Evolutionary conservation across 2,329 filamentous ascomycete species (phyloP), one percentile per base, ranked within the genome.

Genomic region (Fusarium torreyae): DNA sequence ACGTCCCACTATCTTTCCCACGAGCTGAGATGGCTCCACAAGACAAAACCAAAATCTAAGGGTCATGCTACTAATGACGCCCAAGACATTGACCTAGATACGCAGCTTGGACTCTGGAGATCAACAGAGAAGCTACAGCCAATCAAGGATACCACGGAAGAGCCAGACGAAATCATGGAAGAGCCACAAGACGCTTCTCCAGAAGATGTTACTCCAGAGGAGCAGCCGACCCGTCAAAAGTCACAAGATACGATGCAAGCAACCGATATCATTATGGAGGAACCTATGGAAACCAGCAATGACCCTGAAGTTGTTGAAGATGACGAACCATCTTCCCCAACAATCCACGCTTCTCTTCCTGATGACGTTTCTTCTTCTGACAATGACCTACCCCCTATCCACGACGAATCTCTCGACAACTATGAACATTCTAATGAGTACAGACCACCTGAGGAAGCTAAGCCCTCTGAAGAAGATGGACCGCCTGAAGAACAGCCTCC

Each of bases 21-120:
- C 10, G 65, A 73, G 26, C 45, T 74, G 8, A 69, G 44, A 43
- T 72, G 57, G 68, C 66, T 67, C 15, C 63, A 54, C 36, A 67
- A 59, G 39, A 67, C 59, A 38, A 61, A 49, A 6, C 62, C 59
- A 38, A 61, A 49, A 6, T 57, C 55, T 5, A 57, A 63, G n/a
- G 49, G 40, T 7, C 34, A 26, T 36, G 4, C 24, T 14, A 39
- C 20, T 31, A 33, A 22, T 11, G 36, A 18, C 5, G n/a, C 48
- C 28, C 51, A 43, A 36, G 48, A 22, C 13, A 6, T 3, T 13
- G 13, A 18, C 11, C 17, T 18, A 4, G 33, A 39, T 7, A 45
- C 44, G n/a, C n/a, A 31, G 22, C 11, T 44, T 7, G 48, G 55
- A 39, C 9, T 50, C 18, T 38, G 44, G 38, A 50, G 31, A 18